phyloP scores from a whole-genome alignment of 2,329 filamentous ascomycete genomes.

The Cucurbitaria berberidis region DNA sequence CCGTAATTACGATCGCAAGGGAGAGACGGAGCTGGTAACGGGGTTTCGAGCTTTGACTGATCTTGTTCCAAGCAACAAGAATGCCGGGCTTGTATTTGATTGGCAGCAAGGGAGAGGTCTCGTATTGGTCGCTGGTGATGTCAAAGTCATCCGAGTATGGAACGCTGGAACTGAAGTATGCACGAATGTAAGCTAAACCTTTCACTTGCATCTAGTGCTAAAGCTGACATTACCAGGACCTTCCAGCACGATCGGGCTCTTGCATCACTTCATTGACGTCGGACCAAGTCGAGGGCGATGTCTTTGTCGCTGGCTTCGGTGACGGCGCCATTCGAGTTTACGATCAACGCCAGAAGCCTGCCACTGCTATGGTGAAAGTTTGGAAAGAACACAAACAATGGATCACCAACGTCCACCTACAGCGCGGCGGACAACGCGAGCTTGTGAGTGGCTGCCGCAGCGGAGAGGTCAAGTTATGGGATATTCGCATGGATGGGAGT shows the following conservation, averaged over 20 bases:
- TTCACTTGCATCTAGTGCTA: background rate
- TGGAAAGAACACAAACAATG: conserved; percentile 97
- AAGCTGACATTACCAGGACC: conserved; percentile 63
- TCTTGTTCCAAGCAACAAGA: conserved; percentile 90
- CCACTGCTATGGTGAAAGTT: conserved; percentile 91
- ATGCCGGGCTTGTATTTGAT: conserved; percentile 95
- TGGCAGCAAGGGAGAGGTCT: conserved; percentile 99
- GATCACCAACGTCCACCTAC: conserved; percentile 96
- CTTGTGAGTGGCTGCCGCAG: conserved; percentile 89
- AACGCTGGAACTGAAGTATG: conserved; percentile 93
- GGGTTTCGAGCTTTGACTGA: conserved; percentile 92
- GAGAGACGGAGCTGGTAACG: conserved; percentile 81
- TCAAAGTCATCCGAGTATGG: conserved; percentile 95
- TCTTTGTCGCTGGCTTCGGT: conserved; percentile 95
- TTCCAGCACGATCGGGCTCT: conserved; percentile 90
- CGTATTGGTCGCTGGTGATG: conserved; percentile 93
- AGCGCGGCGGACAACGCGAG: conserved; percentile 91
- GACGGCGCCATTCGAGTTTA: conserved; percentile 95
- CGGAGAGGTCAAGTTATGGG: conserved; percentile 94
- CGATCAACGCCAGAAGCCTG: conserved; percentile 81
- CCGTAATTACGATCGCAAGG: conserved; percentile 82
- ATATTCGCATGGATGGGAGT: conserved; percentile 84
- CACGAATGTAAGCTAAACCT: conserved; percentile 63
- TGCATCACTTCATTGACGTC: conserved; percentile 96
- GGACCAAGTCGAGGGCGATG: conserved; percentile 95